Base-by-base conservation (phyloP, 78 protist species). In the Pigoraptor vietnamica region DNA sequence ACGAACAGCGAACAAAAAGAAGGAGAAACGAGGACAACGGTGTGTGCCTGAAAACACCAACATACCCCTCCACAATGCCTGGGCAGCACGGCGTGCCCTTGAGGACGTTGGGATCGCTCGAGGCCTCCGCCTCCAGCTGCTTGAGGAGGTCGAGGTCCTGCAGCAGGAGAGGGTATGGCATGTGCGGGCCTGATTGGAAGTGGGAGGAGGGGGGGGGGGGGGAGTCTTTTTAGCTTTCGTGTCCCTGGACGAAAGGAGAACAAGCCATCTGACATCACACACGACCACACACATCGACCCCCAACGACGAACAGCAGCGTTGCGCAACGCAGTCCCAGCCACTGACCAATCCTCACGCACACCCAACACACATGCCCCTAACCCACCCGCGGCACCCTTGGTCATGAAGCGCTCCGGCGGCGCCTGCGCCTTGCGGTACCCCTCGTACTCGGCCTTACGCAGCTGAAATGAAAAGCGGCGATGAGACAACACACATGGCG, bases 351-450 rank as follows among this genome's bases (percentile, higher is more conserved):
- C n/a, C n/a, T n/a, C n/a, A n/a, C n/a, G n/a, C n/a, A n/a, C n/a
- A n/a, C n/a, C n/a, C n/a, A n/a, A n/a, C n/a, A n/a, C n/a, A n/a
- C n/a, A n/a, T n/a, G n/a, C n/a, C n/a, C n/a, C n/a, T n/a, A 25
- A 79, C 84, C 21, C 34, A 79, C 84, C 84, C 6, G 84, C 84
- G 32, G 84, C 84, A 25, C 84, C 84, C 34, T 25, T 14, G 32
- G 84, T 79, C 35, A 79, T 21, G 84, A 79, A 79, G 84, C 84
- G 84, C 84, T 79, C 84, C 34, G 84, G 84, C 21, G 84, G 84
- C 1, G 84, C 21, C 21, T 25, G 34, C 32, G 32, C 84, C 84
- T 79, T 79, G 84, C n/a, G 23, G 84, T 79, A 79, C n/a, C 10
- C 84, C 32, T 21, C 84, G n/a, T 25, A 79, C 84, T 79, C 84